These are phyloP conservation scores for Leptographium lundbergii DNA, from an alignment of 2,329 filamentous ascomycete genomes.

Conservation along the genomic window DNA sequence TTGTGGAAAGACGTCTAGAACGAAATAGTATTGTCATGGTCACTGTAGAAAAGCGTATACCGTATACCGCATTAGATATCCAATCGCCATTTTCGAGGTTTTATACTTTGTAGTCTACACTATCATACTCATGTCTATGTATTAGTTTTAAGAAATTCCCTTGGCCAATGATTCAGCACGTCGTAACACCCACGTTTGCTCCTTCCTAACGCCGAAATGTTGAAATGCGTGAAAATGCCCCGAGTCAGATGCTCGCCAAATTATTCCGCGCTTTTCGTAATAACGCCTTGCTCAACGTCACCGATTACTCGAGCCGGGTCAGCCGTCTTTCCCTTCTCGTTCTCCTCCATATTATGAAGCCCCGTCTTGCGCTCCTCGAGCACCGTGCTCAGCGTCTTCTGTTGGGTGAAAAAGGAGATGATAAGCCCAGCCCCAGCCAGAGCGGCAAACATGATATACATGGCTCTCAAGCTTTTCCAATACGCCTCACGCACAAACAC, in stretches of 20 bases:
- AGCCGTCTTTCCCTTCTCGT: slow-evolving; percentile 11
- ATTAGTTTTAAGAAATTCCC: no score
- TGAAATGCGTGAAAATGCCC: neutral
- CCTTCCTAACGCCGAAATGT: neutral
- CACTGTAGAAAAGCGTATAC: no score
- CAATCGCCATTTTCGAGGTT: no score
- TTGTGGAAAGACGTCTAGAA: no score
- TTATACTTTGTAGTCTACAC: no score
- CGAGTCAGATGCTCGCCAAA: neutral
- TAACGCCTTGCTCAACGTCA: neutral
- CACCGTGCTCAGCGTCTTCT: slow-evolving; percentile 38
- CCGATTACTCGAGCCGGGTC: neutral
- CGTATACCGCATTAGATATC: no score
- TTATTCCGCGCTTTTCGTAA: neutral
- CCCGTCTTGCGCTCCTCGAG: slow-evolving; percentile 49
- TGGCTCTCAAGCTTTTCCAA: slow-evolving; percentile 35
- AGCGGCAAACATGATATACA: slow-evolving; percentile 45
- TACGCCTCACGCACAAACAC: slow-evolving; percentile 31
- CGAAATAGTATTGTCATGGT: no score
- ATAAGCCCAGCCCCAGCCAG: slow-evolving; percentile 34
- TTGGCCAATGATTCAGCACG: no score
- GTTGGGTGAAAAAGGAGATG: slow-evolving; percentile 33
- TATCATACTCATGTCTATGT: no score
- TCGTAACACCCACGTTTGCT: neutral
- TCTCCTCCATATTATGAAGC: slow-evolving; percentile 25